phyloP scores from a whole-genome alignment of 768 basidiomycete species.

The Kwoniella sp. region DNA sequence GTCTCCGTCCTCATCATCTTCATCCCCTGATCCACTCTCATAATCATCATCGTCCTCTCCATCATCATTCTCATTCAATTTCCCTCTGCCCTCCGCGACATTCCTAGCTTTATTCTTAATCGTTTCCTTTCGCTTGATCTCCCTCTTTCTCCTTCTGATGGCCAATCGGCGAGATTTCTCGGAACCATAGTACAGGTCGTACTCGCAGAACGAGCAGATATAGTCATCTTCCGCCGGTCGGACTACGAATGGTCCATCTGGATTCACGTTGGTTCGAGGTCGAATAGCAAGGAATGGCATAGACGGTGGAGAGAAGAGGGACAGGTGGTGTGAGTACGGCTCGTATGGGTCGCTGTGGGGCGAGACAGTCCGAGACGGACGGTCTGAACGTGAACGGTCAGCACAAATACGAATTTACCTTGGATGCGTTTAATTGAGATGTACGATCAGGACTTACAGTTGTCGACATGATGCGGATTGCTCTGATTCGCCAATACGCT shows the following conservation, averaged over 20 bases:
- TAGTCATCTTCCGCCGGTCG: slow-evolving; percentile 71
- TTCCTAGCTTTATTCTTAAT: slow-evolving; percentile 47
- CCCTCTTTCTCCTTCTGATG: slow-evolving; percentile 73
- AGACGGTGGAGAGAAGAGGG: slow-evolving; percentile 49
- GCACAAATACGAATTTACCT: too few species aligned
- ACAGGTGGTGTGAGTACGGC: slow-evolving; percentile 32
- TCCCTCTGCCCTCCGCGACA: slow-evolving; percentile 47
- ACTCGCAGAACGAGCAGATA: slow-evolving; percentile 94
- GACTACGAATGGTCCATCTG: slow-evolving; percentile 35
- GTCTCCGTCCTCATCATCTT: slow-evolving; percentile 23
- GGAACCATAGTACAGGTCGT: slow-evolving; percentile 85
- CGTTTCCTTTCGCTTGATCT: slow-evolving; percentile 58
- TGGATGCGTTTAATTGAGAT: too few species aligned
- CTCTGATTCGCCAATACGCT: slow-evolving; percentile 86
- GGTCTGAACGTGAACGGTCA: slow-evolving; percentile 26
- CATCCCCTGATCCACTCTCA: slow-evolving; percentile 16
- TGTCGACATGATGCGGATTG: slow-evolving; percentile 91
- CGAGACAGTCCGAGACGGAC: slow-evolving; percentile 38
- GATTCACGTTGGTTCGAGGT: slow-evolving; percentile 22
- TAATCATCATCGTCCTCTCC: slow-evolving; percentile 34
- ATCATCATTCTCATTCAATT: slow-evolving; percentile 23
- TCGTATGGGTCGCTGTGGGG: slow-evolving; percentile 30
- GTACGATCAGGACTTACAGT: slow-evolving; percentile 60
- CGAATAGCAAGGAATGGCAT: slow-evolving; percentile 49
- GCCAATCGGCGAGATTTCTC: slow-evolving; percentile 67